These are phyloP conservation scores for Canavalia gladiata DNA, from an alignment of 306 rosid species.

Conservation along the genomic window DNA sequence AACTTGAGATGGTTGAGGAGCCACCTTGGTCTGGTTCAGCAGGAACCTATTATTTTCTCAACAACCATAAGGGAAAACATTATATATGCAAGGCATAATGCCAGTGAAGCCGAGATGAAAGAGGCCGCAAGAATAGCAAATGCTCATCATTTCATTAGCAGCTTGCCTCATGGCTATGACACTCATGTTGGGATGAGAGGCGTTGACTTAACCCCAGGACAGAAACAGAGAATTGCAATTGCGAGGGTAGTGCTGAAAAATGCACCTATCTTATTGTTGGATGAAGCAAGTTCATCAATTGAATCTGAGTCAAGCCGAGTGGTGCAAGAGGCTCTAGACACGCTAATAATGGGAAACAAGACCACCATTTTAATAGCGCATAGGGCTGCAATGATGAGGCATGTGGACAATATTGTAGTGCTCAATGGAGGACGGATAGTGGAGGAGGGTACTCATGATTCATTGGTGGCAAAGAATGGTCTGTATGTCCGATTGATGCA, in stretches of 20 bases:
- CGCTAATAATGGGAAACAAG: constrained; percentile 99
- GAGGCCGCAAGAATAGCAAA: constrained; percentile 99
- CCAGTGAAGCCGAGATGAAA: constrained; percentile 98
- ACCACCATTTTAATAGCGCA: constrained; percentile 98
- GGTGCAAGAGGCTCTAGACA: constrained; percentile 98
- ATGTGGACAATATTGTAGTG: constrained; percentile 96
- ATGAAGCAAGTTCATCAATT: constrained; percentile 97
- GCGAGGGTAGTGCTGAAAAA: constrained; percentile 97
- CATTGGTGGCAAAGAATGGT: constrained; percentile 89
- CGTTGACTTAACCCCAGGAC: constrained; percentile 97
- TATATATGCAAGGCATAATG: constrained; percentile 98
- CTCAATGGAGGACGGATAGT: constrained; percentile 99
- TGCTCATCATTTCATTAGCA: constrained; percentile 99
- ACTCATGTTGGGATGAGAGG: constrained; percentile 99
- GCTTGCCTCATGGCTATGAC: constrained; percentile 99
- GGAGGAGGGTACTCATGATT: constrained; percentile 91
- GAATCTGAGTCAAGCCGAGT: constrained; percentile 99
- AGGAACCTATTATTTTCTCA: constrained; percentile 98
- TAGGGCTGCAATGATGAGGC: constrained; percentile 99
- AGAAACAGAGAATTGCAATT: constrained; percentile 98
- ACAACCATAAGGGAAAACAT: constrained; percentile 98
- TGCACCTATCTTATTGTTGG: constrained; percentile 94
- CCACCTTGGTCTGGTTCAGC: constrained; percentile 96
- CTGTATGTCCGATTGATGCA: constrained; percentile 95
- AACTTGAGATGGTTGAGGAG: constrained; percentile 97